phyloP scores from a whole-genome alignment of 495 filamentous ascomycete genomes.

The Terfezia claveryi region DNA sequence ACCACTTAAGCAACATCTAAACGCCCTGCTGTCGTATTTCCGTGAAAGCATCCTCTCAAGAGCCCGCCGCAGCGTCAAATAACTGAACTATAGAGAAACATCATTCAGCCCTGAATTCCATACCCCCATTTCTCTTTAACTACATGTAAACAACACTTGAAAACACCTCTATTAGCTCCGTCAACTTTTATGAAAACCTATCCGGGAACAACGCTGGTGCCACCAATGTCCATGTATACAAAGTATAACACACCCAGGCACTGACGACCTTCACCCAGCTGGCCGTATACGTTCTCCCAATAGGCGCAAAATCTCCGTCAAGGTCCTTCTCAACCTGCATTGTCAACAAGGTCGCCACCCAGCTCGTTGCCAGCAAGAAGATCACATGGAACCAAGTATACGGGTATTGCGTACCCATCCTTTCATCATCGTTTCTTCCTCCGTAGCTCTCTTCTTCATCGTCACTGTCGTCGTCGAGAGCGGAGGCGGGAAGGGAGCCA shows the following conservation, averaged over 20 bases:
- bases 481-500: constrained; percentile 76
- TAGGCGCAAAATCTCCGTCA: constrained; percentile 56
- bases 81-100: too few relatives aligned
- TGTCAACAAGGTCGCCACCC: constrained; percentile 83
- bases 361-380: constrained; percentile 86
- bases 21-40: too few relatives aligned
- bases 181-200: too few relatives aligned
- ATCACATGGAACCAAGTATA: constrained; percentile 95
- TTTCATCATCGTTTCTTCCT: constrained; percentile 59
- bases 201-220: constrained; percentile 41
- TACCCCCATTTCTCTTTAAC: too few relatives aligned
- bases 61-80: too few relatives aligned
- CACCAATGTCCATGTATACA: constrained; percentile 81
- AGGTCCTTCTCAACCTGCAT: constrained; percentile 50
- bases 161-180: too few relatives aligned
- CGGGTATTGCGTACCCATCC: constrained; percentile 75
- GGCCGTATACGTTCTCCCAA: constrained; percentile 88
- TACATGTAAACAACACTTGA: too few relatives aligned
- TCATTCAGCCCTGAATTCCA: too few relatives aligned
- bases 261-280: constrained; percentile 99
- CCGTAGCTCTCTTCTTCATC: constrained; percentile 38
- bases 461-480: constrained; percentile 59
- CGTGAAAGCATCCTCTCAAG: too few relatives aligned
- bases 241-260: constrained; percentile 86
- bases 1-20: too few relatives aligned